A percentile compares a stretch with the other conserved stretches of the same genome.
These are phyloP conservation scores for Gloeostereum incarnatum DNA, from an alignment of 768 basidiomycete species.

Conservation along the genomic window DNA sequence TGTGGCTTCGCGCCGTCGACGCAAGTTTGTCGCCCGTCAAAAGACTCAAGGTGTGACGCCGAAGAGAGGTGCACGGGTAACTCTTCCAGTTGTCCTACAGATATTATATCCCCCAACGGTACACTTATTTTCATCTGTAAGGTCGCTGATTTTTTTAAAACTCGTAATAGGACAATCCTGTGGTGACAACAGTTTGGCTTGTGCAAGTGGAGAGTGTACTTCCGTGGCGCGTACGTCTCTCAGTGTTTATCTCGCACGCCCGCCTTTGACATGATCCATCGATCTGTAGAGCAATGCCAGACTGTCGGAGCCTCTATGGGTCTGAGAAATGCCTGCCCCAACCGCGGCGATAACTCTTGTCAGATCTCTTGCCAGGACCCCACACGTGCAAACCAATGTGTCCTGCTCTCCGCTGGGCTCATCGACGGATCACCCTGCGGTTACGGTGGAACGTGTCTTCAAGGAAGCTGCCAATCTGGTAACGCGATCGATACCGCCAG, in stretches of 20 bases:
- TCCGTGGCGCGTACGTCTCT: slow-evolving; percentile 49
- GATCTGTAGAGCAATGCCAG: slow-evolving; percentile 59
- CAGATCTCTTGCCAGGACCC: slow-evolving; percentile 80
- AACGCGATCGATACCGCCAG: slow-evolving; percentile 51
- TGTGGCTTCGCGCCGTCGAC: slow-evolving; percentile 63
- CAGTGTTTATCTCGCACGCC: slow-evolving; percentile 5
- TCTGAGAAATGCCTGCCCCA: slow-evolving; percentile 57
- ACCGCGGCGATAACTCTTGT: slow-evolving; percentile 54
- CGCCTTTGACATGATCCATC: slow-evolving; percentile 7
- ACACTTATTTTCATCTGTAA: slow-evolving; percentile 10
- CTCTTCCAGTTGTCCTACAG: slow-evolving; percentile 62
- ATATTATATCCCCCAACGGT: slow-evolving; percentile 57
- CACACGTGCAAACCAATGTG: slow-evolving; percentile 44
- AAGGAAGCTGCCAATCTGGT: slow-evolving; percentile 54
- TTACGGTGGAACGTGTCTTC: slow-evolving; percentile 60
- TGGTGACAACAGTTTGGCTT: slow-evolving; percentile 52
- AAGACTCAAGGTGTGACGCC: slow-evolving; percentile 59
- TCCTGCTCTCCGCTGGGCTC: slow-evolving; percentile 60
- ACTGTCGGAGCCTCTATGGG: slow-evolving; percentile 64
- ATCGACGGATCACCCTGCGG: slow-evolving; percentile 83
- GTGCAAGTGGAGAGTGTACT: slow-evolving; percentile 76
- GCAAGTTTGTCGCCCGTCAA: slow-evolving; percentile 63
- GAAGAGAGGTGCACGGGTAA: slow-evolving; percentile 71
- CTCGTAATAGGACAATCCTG: slow-evolving; percentile 47
- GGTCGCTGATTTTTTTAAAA: slow-evolving; percentile 5